Conservation (phyloP, 2,329 filamentous ascomycete genomes). For the Zalaria obscura region DNA sequence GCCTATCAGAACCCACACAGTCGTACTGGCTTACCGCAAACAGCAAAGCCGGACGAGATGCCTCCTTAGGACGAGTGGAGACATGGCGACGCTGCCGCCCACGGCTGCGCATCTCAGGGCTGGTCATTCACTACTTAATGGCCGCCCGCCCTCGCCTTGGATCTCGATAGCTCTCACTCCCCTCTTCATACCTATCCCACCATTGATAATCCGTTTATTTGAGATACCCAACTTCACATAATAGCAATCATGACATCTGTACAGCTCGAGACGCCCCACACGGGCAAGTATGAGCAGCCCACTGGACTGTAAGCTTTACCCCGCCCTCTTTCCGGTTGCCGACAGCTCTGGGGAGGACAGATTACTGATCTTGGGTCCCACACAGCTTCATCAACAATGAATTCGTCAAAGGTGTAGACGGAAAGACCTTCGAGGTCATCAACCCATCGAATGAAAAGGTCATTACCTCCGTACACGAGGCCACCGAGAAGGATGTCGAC, state of each 20-base stretch:
- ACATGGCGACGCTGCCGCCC: too few species aligned
- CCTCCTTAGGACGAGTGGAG: too few species aligned
- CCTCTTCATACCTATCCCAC: too few species aligned
- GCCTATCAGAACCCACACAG: too few species aligned
- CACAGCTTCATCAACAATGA: slow-evolving; percentile 83
- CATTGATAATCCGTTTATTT: slow-evolving; percentile 2
- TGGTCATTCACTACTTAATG: too few species aligned
- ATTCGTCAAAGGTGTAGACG: slow-evolving; percentile 69
- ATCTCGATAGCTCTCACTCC: too few species aligned
- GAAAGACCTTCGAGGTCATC: slow-evolving; percentile 84
- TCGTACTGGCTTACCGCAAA: too few species aligned
- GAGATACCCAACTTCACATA: slow-evolving; percentile 9
- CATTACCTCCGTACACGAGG: slow-evolving; percentile 71
- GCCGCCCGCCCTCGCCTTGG: too few species aligned
- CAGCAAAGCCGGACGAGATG: too few species aligned
- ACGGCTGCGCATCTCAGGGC: too few species aligned
- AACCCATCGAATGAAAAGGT: slow-evolving; percentile 77
- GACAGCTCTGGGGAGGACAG: background rate
- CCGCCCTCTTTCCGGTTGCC: background rate
- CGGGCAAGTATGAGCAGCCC: slow-evolving; percentile 42
- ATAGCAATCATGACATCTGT: slow-evolving; percentile 29
- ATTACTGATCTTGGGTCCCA: background rate
- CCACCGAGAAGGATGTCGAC: slow-evolving; percentile 72
- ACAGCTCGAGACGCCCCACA: slow-evolving; percentile 54
- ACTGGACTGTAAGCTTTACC: slow-evolving; percentile 35